Percentiles rank a stretch among this genome's conserved stretches.
These are phyloP conservation scores for Pleomassaria siparia DNA, from an alignment of 2,329 filamentous ascomycete genomes.

Conservation along the genomic window DNA sequence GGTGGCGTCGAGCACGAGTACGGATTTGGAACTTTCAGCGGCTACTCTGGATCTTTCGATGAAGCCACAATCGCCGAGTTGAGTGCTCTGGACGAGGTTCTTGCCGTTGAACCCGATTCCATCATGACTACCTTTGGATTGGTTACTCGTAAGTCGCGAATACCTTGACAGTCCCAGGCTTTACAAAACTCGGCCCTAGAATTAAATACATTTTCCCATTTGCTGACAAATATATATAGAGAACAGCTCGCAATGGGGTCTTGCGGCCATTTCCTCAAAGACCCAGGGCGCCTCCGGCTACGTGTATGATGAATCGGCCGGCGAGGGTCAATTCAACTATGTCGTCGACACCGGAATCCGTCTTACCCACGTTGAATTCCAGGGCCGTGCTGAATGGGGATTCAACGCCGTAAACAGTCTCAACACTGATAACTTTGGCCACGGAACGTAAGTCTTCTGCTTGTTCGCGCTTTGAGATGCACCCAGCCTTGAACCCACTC, in stretches of 20 bases:
- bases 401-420: slow-evolving; percentile 27
- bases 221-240: slow-evolving; percentile 15
- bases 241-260: slow-evolving; percentile 27
- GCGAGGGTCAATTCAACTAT: slow-evolving; percentile 45
- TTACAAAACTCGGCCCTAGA: too few species aligned
- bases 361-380: slow-evolving; percentile 50
- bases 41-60: slow-evolving; percentile 35
- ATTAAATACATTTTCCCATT: too few species aligned
- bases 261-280: slow-evolving; percentile 32
- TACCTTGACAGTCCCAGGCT: too few species aligned
- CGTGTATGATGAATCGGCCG: slow-evolving; percentile 28
- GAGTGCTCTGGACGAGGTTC: slow-evolving; percentile 23
- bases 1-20: slow-evolving; percentile 32
- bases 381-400: slow-evolving; percentile 31
- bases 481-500: too few species aligned
- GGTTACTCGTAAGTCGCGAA: slow-evolving; percentile 19
- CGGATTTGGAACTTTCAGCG: slow-evolving; percentile 32
- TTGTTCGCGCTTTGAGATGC: background rate
- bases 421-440: slow-evolving; percentile 29
- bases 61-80: slow-evolving; percentile 32
- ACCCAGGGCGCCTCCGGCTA: slow-evolving; percentile 20
- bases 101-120: slow-evolving; percentile 29
- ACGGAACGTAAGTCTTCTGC: slow-evolving; percentile 27
- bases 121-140: slow-evolving; percentile 26
- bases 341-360: slow-evolving; percentile 68